phyloP scores from a whole-genome alignment of 2,329 filamentous ascomycete genomes.

The Alternaria brassicicola region DNA sequence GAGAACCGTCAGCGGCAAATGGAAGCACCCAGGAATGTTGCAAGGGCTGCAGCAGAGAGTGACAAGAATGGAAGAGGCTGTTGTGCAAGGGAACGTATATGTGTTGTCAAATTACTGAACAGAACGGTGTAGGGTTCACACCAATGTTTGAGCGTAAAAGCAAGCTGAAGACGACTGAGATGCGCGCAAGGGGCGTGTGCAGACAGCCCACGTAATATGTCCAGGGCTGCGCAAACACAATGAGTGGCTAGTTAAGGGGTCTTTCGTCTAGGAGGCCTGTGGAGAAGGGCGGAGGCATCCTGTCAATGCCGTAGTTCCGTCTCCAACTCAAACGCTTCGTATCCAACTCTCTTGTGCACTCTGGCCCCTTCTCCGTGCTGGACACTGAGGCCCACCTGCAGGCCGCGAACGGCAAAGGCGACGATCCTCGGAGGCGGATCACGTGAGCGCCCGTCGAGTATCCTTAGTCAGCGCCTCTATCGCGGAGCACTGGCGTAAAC shows the following conservation, averaged over 20 bases:
- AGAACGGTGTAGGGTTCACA: slow-evolving; percentile 9
- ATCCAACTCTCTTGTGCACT: slow-evolving; percentile 16
- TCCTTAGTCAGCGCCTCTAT: slow-evolving; percentile 10
- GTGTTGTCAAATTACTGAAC: slow-evolving; percentile 4
- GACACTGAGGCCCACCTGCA: not conserved
- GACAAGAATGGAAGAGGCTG: slow-evolving; percentile 16
- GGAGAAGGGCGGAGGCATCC: slow-evolving; percentile 9
- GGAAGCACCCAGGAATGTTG: not conserved
- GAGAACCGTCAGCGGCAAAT: slow-evolving; percentile 4
- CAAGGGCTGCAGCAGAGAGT: slow-evolving; percentile 10
- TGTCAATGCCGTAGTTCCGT: slow-evolving; percentile 16
- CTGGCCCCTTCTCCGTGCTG: slow-evolving; percentile 32
- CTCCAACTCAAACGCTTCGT: slow-evolving; percentile 21
- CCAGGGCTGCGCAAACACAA: slow-evolving; percentile 14
- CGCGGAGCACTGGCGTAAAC: slow-evolving; percentile 12
- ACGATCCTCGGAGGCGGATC: not conserved
- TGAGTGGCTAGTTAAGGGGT: slow-evolving; percentile 25
- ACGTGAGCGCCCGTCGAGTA: slow-evolving; percentile 24
- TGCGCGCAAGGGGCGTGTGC: slow-evolving; percentile 38
- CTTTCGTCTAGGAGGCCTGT: slow-evolving; percentile 10
- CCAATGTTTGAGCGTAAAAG: slow-evolving; percentile 19
- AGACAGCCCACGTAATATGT: slow-evolving; percentile 27
- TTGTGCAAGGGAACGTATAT: slow-evolving; percentile 4
- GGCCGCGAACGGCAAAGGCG: slow-evolving; percentile 13
- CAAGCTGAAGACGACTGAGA: slow-evolving; percentile 23